These are phyloP conservation scores for Dalbergia cochinchinensis DNA, from an alignment of 306 rosid species.

Conservation along the genomic window DNA sequence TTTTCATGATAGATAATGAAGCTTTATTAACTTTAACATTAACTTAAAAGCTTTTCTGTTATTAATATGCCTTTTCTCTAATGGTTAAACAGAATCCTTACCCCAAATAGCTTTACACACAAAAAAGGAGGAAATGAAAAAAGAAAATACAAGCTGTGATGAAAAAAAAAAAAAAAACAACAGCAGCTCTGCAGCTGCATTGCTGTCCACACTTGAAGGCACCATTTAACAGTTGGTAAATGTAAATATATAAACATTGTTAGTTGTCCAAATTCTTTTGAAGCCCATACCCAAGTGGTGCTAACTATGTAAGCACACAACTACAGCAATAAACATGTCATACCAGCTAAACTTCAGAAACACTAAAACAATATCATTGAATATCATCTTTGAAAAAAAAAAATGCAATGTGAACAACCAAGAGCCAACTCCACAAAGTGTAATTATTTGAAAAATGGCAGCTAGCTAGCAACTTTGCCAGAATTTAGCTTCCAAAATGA, in stretches of 20 bases:
- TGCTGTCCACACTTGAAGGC: slow-evolving; percentile 13
- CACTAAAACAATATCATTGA: not conserved
- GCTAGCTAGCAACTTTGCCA: no score
- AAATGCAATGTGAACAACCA: not conserved
- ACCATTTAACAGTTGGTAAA: not conserved
- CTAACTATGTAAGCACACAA: not conserved
- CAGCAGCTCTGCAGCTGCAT: not conserved
- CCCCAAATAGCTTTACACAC: not conserved
- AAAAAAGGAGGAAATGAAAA: not conserved
- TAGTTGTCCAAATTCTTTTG: not conserved
- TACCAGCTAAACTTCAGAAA: slow-evolving; percentile 16
- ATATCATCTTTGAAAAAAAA: not conserved
- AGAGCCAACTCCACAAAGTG: not conserved
- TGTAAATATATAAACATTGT: slow-evolving; percentile 1
- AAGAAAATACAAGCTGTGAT: not conserved
- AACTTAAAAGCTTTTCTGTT: slow-evolving; percentile 3
- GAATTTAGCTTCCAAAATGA: no score
- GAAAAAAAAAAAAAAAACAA: slow-evolving; percentile 35
- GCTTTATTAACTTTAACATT: slow-evolving; percentile 35
- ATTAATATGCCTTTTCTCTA: not conserved
- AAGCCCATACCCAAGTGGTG: slow-evolving; percentile 2
- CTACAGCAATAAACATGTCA: not conserved
- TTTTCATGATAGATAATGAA: slow-evolving; percentile 45
- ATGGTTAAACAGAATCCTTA: slow-evolving; percentile 6
- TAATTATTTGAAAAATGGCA: not conserved